Base-by-base conservation (phyloP, 768 basidiomycete genomes). In the Leccinum barrowsii region DNA sequence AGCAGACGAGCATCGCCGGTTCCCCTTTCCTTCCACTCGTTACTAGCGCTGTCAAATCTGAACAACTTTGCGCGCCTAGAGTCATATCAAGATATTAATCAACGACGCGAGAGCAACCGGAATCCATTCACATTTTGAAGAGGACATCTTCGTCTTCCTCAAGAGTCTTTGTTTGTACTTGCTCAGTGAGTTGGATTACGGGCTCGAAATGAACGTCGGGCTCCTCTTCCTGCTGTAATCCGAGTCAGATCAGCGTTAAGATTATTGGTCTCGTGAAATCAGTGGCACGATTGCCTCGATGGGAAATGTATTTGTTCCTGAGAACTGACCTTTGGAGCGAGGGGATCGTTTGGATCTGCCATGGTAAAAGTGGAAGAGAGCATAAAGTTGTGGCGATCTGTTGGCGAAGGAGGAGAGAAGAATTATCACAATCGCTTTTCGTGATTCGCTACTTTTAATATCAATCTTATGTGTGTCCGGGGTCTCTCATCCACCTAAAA, bases 21-120 rank as follows among this genome's bases (percentile, higher is more conserved):
- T 42, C 96, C 96, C 35, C 97, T 79, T 78, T 99, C 97, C 75
- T 99, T 99, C 97, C 97, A 99, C 77, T 98, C 96, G 53, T 84
- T 78, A 52, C 84, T 78, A 34, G 69, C 74, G 59, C 82, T 72
- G 65, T 89, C 89, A 77, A 98, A 99, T 71, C 97, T 86, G 84
- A 98, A 99, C 60, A 99, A 84, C 79, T 98, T 98, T 67, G 97
- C 89, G 67, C 96, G 92, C 90, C 96, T 98, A 70, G 32, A 62
- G 61, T 51, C 54, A 53, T 59, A 52, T 50, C 52, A 59, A 62
- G 56, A 51, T 17, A 19, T n/a, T 22, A n/a, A 59, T 54, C 52
- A 49, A 58, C 15, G 52, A 42, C n/a, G 42, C 32, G 28, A n/a
- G 22, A 52, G 48, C 3, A 7, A 42, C 28, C 11, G 5, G 46